These are phyloP conservation scores for Boletus subparvulus DNA, from an alignment of 768 basidiomycete species.

Conservation along the genomic window DNA sequence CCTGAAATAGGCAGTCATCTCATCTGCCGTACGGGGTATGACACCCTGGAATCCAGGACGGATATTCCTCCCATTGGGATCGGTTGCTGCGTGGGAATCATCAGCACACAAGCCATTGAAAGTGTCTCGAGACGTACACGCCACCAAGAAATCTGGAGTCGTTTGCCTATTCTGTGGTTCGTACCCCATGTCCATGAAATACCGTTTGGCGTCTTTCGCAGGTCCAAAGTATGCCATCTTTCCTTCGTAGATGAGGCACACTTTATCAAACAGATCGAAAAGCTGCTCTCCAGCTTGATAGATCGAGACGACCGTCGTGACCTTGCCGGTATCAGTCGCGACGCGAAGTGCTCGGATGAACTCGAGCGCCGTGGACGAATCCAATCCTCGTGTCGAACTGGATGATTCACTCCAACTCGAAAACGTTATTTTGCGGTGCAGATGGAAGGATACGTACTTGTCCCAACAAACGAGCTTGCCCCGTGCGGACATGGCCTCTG, in stretches of 20 bases:
- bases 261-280: conserved; percentile 61
- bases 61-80: conserved; percentile 55
- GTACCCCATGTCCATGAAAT: conserved; percentile 34
- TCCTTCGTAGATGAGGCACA: conserved; percentile 9
- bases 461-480: too few relatives aligned
- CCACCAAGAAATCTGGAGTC: conserved; percentile 59
- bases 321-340: conserved; percentile 52
- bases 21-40: conserved; percentile 53
- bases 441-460: too few relatives aligned
- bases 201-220: not conserved
- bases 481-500: too few relatives aligned
- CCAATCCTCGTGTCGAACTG: conserved; percentile 66
- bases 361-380: conserved; percentile 71
- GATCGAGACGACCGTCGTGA: conserved; percentile 73
- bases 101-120: not conserved
- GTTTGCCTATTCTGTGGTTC: conserved; percentile 55
- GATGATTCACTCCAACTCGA: too few relatives aligned
- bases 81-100: conserved; percentile 41
- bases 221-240: conserved; percentile 9
- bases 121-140: conserved; percentile 32
- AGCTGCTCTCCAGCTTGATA: conserved; percentile 80
- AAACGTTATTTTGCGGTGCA: too few relatives aligned
- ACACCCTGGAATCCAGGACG: conserved; percentile 40
- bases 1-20: conserved; percentile 53
- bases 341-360: conserved; percentile 67